Conservation (phyloP, 768 basidiomycete species). For the Russula compacta region DNA sequence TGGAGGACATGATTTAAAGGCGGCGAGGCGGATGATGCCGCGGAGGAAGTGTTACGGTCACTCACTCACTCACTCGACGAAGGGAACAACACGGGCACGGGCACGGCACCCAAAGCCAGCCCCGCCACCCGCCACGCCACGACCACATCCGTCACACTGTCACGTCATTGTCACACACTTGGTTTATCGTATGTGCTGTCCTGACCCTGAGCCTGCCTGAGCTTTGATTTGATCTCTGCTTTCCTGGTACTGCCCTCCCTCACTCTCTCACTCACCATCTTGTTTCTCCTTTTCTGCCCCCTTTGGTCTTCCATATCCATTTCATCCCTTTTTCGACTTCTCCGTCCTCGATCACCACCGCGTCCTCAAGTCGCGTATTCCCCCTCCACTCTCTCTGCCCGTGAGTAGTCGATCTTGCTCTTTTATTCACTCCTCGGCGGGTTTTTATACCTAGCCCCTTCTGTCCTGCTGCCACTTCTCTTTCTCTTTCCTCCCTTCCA, state of each 20-base stretch:
- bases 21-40: conserved; percentile 21
- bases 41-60: conserved; percentile 18
- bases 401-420: not conserved
- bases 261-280: no score
- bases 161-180: no score
- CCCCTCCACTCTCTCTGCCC: not conserved
- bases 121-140: no score
- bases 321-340: not conserved
- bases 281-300: no score
- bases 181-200: no score
- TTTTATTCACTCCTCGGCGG: not conserved
- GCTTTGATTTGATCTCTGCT: no score
- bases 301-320: not conserved
- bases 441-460: not conserved
- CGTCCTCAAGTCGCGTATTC: not conserved
- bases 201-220: no score
- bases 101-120: no score
- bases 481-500: not conserved
- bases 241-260: no score
- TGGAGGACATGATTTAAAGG: conserved; percentile 46
- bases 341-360: not conserved
- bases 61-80: not conserved
- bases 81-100: no score
- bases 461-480: not conserved
- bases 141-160: no score